A percentile compares a stretch with the other conserved stretches of the same genome.
Conservation (phyloP, 768 basidiomycete genomes). For the Suillus hirtellus region DNA sequence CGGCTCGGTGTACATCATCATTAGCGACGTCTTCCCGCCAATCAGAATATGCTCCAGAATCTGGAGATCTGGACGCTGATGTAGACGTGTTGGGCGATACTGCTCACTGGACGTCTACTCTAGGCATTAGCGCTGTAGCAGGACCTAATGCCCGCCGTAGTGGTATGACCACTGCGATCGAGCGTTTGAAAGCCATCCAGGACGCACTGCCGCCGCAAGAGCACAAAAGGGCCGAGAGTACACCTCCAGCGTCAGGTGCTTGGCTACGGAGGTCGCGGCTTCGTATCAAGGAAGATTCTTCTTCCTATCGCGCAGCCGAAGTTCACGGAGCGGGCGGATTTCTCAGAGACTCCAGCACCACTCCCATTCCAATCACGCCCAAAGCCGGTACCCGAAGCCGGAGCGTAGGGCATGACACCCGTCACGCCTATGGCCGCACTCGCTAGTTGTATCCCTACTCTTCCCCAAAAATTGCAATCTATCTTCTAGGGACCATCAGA, state of each 20-base stretch:
- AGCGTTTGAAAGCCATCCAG: constrained; percentile 26
- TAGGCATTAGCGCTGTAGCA: constrained; percentile 21
- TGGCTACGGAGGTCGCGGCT: constrained; percentile 22
- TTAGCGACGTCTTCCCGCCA: constrained; percentile 24
- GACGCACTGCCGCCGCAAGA: not conserved
- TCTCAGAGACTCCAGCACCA: constrained; percentile 27
- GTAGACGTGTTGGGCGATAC: constrained; percentile 28
- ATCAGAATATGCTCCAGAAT: constrained; percentile 26
- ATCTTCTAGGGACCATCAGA: not conserved
- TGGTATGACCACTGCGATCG: constrained; percentile 18
- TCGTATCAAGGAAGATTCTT: constrained; percentile 15
- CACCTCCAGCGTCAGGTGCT: constrained; percentile 27
- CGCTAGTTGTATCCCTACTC: constrained; percentile 14
- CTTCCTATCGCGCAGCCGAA: constrained; percentile 13
- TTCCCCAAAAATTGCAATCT: not conserved
- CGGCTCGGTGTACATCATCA: constrained; percentile 24
- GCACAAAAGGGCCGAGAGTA: constrained; percentile 31
- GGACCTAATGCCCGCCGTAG: constrained; percentile 22
- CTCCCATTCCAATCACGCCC: constrained; percentile 26
- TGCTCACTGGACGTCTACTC: constrained; percentile 28
- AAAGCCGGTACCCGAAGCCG: constrained; percentile 27
- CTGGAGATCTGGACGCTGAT: constrained; percentile 22
- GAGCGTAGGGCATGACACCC: constrained; percentile 26
- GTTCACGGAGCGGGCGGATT: constrained; percentile 20
- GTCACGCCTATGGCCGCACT: constrained; percentile 15